Evolutionary conservation across 345 rosid species (phyloP), one percentile per base, ranked within the genome.

Genomic region (Pelargonium nanum): DNA sequence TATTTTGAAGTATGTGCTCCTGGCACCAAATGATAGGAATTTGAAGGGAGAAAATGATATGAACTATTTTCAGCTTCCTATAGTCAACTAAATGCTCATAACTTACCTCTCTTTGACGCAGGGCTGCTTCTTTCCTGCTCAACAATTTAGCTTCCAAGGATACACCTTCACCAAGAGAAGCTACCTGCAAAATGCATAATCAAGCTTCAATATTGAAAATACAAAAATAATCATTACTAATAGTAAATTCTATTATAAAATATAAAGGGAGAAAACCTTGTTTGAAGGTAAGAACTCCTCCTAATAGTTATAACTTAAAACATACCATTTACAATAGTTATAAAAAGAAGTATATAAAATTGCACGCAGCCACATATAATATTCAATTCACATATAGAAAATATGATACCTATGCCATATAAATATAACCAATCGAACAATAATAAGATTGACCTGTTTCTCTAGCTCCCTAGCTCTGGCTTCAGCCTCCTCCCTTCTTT

Each of bases 381-480:
- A 2, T 28, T 28, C 7, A 28, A 2, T 28, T 28, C 7, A 28
- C 15, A 40, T 9, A 40, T 8, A 40, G 48, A 8, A 40, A 40
- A 40, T 12, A 40, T 40, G 15, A 40, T 12, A 40, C 48, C 48
- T 3, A 6, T 8, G 15, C 48, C 0, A 40, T 12, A 40, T 40
- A 40, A 40, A 2, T 12, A 40, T n/a, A n/a, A n/a, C n/a, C n/a
- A 40, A 0, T 6, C 9, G 2, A 40, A 40, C 48, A 40, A 40
- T 6, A 9, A 40, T 40, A 40, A 5, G 15, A 40, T 12, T 21
- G 25, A 86, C 99, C 96, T 94, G 99, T 78, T 94, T 94, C 79
- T 94, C 99, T 44, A 94, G 95, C 80, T 88, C 97, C 75, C 81
- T 83, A 22, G 95, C 89, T 78, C 97, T 83, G 54, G 99, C 88